These are phyloP conservation scores for Penicillium capsulatum DNA, from an alignment of 2,329 filamentous ascomycete genomes.

Conservation along the genomic window DNA sequence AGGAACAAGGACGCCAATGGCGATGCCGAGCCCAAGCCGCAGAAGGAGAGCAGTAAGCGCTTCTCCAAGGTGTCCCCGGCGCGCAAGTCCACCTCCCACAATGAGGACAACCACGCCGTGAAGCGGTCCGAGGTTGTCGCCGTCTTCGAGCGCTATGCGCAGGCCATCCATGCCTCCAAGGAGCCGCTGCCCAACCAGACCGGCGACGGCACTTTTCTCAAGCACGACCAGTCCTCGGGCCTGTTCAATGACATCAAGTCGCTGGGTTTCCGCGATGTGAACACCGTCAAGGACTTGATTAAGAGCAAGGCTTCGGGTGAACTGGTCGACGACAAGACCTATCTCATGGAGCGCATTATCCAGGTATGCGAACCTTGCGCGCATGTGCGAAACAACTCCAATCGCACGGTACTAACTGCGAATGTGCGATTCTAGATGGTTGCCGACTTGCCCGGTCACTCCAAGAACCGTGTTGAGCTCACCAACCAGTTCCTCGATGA, in stretches of 20 bases:
- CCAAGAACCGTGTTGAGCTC: conserved; percentile 57
- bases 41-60: conserved; percentile 30
- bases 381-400: too few species aligned
- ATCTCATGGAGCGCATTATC: conserved; percentile 68
- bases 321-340: conserved; percentile 68
- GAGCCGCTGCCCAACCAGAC: conserved; percentile 61
- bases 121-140: conserved; percentile 40
- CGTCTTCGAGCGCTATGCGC: conserved; percentile 44
- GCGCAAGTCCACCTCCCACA: conserved; percentile 24
- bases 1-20: conserved; percentile 34
- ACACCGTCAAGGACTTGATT: conserved; percentile 59
- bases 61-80: conserved; percentile 30
- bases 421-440: conserved; percentile 50
- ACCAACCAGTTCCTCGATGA: conserved; percentile 65
- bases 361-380: conserved; percentile 36
- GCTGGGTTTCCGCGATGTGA: conserved; percentile 56
- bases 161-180: conserved; percentile 51
- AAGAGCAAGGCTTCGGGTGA: conserved; percentile 61
- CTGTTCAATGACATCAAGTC: conserved; percentile 56
- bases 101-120: conserved; percentile 27
- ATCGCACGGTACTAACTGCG: not conserved
- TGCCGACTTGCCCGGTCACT: conserved; percentile 59
- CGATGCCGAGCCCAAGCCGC: conserved; percentile 32
- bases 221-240: conserved; percentile 49
- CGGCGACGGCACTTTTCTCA: conserved; percentile 59